phyloP scores from a whole-genome alignment of 306 rosid species.

The Fragaria iinumae region DNA sequence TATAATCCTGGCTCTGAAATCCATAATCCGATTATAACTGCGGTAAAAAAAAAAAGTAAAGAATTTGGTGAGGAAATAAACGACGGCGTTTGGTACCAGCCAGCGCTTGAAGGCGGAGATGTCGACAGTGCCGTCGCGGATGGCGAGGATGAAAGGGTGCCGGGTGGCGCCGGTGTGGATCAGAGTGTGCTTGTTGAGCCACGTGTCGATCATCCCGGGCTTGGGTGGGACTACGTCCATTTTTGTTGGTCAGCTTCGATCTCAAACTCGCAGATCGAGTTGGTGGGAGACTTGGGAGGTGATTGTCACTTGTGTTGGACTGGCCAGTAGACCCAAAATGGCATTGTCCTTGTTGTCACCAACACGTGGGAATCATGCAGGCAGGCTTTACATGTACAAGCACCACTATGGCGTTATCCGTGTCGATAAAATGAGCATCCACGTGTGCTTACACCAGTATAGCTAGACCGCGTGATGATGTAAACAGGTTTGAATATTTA shows the following conservation, averaged over 20 bases:
- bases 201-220: slow-evolving; percentile 37
- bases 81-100: slow-evolving; percentile 40
- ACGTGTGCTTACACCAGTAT: too few relatives aligned
- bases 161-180: slow-evolving; percentile 55
- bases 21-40: not conserved
- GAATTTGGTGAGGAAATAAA: not conserved
- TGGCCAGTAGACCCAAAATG: not conserved
- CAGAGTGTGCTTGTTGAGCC: slow-evolving; percentile 68
- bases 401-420: not conserved
- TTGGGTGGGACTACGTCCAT: too few relatives aligned
- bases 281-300: not conserved
- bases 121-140: slow-evolving; percentile 62
- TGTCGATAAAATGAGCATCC: not conserved
- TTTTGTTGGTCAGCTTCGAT: not conserved
- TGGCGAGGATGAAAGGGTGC: slow-evolving; percentile 68
- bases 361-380: slow-evolving; percentile 8
- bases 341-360: not conserved
- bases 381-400: not conserved
- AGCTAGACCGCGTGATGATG: too few relatives aligned
- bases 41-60: not conserved
- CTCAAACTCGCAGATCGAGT: slow-evolving; percentile 9
- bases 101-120: slow-evolving; percentile 65
- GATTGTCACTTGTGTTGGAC: not conserved
- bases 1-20: slow-evolving; percentile 73
- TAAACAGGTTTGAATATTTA: too few relatives aligned